Base-by-base conservation (phyloP, 2,329 filamentous ascomycete genomes). In the Chaetomium globosum region DNA sequence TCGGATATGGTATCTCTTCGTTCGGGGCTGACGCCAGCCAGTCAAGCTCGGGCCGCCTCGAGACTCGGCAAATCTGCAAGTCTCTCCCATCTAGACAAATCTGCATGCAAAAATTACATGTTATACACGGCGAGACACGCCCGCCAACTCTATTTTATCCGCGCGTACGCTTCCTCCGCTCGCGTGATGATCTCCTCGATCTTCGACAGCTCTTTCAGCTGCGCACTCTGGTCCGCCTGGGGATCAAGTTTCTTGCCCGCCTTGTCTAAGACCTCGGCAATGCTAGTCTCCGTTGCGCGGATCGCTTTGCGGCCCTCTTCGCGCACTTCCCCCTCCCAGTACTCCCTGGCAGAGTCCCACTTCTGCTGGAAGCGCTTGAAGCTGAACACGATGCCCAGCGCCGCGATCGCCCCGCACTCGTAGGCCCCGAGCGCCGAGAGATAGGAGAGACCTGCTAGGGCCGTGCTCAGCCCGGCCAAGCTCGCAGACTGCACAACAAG, bases 401-500 rank as follows among this genome's bases (percentile, higher is more conserved):
- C 85, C 8, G 84, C 85, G 2, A 89, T 81, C 1, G 85, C 84
- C 28, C 86, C 85, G 9, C 85, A 85, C 73, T 89, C 87, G 73
- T 88, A 89, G 0, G 85, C 65, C 3, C 84, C 81, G 23, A 83
- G 77, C 0, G 80, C 82, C 1, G 84, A 86, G 8, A 86, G 70
- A 71, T 89, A 89, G 1, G 85, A 78, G 10, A 89, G 78, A 0
- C 77, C 82, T 0, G 82, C 83, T 0, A 89, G 78, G 0, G 81
- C 81, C 0, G 79, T 79, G 0, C 85, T 84, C 3, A 90, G 78
- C 4, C 87, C 86, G 0, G 91, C 90, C 0, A 91, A 92, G 60
- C 87, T 89, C 0, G 92, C 78, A 0, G 91, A 90, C 72, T 93
- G 88, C 4, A 96, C 75, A 4, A 97, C 87, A 1, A 93, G 84